Percentiles rank a stretch among this genome's conserved stretches.
phyloP scores from a whole-genome alignment of 176 grass and related monocot species.

The Oropetium thomaeum region DNA sequence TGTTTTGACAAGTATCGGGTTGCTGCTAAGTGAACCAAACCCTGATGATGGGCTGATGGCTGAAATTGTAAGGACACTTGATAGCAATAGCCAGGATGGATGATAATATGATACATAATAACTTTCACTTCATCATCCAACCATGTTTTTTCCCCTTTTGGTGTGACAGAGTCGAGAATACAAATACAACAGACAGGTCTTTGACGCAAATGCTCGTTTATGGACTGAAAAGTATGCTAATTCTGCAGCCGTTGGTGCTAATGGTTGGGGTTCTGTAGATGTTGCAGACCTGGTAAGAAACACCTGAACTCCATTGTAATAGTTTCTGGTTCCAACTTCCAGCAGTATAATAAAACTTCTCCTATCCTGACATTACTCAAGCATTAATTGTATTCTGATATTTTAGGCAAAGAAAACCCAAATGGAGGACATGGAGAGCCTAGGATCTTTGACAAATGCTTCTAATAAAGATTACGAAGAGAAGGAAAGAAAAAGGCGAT shows the following conservation, averaged over 20 bases:
- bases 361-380: background rate
- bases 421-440: conserved; percentile 35
- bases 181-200: conserved; percentile 76
- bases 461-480: conserved; percentile 32
- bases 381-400: conserved; percentile 5
- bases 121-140: conserved; percentile 24
- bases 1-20: conserved; percentile 74
- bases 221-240: conserved; percentile 83
- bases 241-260: conserved; percentile 40
- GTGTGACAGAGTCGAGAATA: conserved; percentile 68
- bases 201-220: conserved; percentile 65
- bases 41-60: conserved; percentile 89
- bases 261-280: conserved; percentile 38
- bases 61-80: conserved; percentile 66
- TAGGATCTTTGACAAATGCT: conserved; percentile 19
- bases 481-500: conserved; percentile 48
- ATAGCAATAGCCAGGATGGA: conserved; percentile 2
- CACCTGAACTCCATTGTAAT: background rate
- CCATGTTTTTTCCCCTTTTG: conserved; percentile 26
- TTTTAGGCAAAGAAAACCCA: conserved; percentile 37
- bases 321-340: background rate
- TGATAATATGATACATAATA: conserved; percentile 14
- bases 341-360: background rate
- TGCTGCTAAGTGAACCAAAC: conserved; percentile 72
- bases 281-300: conserved; percentile 24